phyloP scores from a whole-genome alignment of 1,284 basidiomycete genomes.

The Trichosporon inkin region DNA sequence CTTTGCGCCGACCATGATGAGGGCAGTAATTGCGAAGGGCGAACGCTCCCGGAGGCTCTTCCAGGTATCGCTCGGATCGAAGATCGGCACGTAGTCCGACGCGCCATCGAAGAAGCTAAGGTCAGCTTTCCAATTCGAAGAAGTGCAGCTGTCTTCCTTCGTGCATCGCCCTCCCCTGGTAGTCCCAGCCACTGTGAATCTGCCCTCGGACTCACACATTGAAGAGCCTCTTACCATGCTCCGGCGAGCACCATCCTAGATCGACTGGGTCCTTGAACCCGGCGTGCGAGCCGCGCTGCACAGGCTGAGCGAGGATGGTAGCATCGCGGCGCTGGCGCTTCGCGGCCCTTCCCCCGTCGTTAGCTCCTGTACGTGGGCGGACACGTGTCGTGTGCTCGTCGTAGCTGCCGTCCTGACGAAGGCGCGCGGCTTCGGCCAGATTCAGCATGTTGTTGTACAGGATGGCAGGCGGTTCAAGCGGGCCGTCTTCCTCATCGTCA shows the following conservation, averaged over 20 bases:
- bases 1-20: constrained; percentile 79
- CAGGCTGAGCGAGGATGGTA: constrained; percentile 20
- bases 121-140: constrained; percentile 12
- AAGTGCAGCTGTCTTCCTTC: not conserved
- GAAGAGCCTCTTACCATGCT: constrained; percentile 72
- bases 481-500: constrained; percentile 37
- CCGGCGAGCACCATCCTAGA: constrained; percentile 63
- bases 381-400: not conserved
- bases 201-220: constrained; percentile 57
- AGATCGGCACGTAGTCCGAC: constrained; percentile 79
- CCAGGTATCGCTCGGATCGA: constrained; percentile 73
- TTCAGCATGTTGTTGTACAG: constrained; percentile 46
- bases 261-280: constrained; percentile 40
- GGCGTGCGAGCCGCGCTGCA: constrained; percentile 30
- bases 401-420: constrained; percentile 34
- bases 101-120: constrained; percentile 67
- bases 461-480: constrained; percentile 28
- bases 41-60: constrained; percentile 51
- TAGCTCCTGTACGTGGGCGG: constrained; percentile 22
- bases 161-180: too few species aligned
- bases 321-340: constrained; percentile 13
- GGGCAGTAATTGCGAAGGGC: constrained; percentile 57
- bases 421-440: constrained; percentile 46
- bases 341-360: not conserved
- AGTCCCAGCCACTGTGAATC: too few species aligned